Evolutionary conservation across 495 filamentous ascomycete species (phyloP).

Genomic region (Hyaloscypha finlandica): DNA sequence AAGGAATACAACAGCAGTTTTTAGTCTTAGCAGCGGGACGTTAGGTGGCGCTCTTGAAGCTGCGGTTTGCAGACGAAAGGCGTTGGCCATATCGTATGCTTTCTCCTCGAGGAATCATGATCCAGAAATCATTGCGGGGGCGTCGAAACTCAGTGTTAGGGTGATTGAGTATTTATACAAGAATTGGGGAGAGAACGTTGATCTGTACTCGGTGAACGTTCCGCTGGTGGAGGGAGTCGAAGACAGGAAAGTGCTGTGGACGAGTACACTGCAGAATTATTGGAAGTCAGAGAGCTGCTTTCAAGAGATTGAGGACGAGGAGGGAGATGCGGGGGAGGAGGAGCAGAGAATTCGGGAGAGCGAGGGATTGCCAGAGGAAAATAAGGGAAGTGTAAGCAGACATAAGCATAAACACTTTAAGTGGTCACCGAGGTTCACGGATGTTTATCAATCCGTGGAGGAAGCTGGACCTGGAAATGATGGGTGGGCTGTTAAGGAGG

Average conservation of each 20-base stretch:
- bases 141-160: slow-evolving; percentile 66
- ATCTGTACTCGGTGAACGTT: slow-evolving; percentile 87
- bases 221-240: slow-evolving; percentile 73
- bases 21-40: slow-evolving; percentile 86
- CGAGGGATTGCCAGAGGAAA: slow-evolving; percentile 45
- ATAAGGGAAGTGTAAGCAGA: slow-evolving; percentile 34
- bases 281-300: slow-evolving; percentile 87
- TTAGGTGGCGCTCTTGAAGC: slow-evolving; percentile 91
- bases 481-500: slow-evolving; percentile 89
- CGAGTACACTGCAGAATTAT: slow-evolving; percentile 82
- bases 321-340: slow-evolving; percentile 59
- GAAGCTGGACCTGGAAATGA: slow-evolving; percentile 82
- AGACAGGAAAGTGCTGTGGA: slow-evolving; percentile 70
- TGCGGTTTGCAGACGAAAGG: slow-evolving; percentile 73
- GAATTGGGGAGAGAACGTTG: slow-evolving; percentile 74
- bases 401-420: slow-evolving; percentile 85
- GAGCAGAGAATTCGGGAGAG: slow-evolving; percentile 67
- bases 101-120: slow-evolving; percentile 81
- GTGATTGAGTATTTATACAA: slow-evolving; percentile 75
- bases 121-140: slow-evolving; percentile 71
- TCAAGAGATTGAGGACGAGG: slow-evolving; percentile 65
- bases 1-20: slow-evolving; percentile 88
- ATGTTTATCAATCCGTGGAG: slow-evolving; percentile 84
- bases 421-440: slow-evolving; percentile 85
- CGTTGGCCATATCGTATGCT: slow-evolving; percentile 85